Evolutionary conservation across 139 green algal genomes (phyloP), one percentile per base, ranked within the genome.

Genomic region (Gonium pectorale): DNA sequence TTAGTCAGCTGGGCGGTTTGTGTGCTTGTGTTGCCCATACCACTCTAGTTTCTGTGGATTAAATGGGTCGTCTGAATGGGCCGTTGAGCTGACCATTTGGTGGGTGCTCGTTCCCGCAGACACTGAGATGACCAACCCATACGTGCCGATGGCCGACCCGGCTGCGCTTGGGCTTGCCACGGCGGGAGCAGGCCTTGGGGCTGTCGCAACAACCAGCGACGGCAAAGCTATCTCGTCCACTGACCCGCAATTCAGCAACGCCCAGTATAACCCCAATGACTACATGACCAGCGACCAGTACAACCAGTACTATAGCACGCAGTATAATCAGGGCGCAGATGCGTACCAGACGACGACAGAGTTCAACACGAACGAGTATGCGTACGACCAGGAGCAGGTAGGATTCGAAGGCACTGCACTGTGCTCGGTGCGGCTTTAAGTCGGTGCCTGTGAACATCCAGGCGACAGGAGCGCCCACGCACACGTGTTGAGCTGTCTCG

Each of bases 301-400:
- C 79, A 78, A 77, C 29, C 46, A 75, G 19, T 85, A 85, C 35
- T 85, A 85, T 49, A 78, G 31, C 33, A 59, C 35, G 2, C 63
- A 85, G 49, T 64, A 83, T 21, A 29, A 74, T 3, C 77, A 73
- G 33, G 77, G 38, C 7, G 77, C 43, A 3, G 77, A 83, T 27
- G 77, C 77, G 1, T 83, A 83, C 62, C 77, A 83, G 43, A 64
- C n/a, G 3, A 83, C 77, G 2, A 83, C 77, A 11, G 77, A 83
- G 77, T 83, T 74, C 43, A 73, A 83, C 60, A 40, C 60, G 31
- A 70, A 51, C 43, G 60, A 83, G 38, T 71, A 72, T n/a, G 29
- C 60, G 3, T 83, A 83, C 31, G 77, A 83, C 59, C 77, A 83
- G 63, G 60, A 73, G 43, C 77, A 83, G 77, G 77, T 80, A 52